phyloP scores from a whole-genome alignment of 495 filamentous ascomycete genomes.

The Penicillium manginii region DNA sequence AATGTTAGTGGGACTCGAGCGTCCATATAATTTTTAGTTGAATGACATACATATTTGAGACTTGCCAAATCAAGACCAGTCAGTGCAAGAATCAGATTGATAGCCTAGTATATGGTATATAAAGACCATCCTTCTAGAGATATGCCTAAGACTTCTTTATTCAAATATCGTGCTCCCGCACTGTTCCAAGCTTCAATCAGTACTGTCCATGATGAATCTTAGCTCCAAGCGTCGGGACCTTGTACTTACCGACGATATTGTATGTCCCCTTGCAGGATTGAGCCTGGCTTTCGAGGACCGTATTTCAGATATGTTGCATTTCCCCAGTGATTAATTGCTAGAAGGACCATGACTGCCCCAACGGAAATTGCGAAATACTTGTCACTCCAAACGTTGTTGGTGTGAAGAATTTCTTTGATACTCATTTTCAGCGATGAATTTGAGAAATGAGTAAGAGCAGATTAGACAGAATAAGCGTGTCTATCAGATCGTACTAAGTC shows the following conservation, averaged over 20 bases:
- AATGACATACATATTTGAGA: constrained; percentile 6
- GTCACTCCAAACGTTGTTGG: constrained; percentile 12
- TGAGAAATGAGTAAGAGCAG: background rate
- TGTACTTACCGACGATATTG: constrained; percentile 7
- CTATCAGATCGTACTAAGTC: background rate
- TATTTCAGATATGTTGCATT: constrained; percentile 3
- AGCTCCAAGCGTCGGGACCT: background rate
- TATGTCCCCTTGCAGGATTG: background rate
- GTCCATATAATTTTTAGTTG: background rate
- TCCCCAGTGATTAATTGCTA: constrained; percentile 9
- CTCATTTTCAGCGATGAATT: background rate
- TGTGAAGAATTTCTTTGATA: background rate
- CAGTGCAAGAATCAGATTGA: constrained; percentile 55
- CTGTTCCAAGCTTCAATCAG: too few species aligned
- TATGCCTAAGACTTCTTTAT: constrained; percentile 1
- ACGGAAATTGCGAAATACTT: constrained; percentile 19
- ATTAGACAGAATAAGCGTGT: background rate
- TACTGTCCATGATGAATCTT: too few species aligned
- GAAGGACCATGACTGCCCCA: constrained; percentile 10
- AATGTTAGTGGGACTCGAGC: background rate
- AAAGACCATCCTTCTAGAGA: constrained; percentile 5
- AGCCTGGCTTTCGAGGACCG: background rate
- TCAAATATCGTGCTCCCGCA: background rate
- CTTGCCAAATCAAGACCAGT: constrained; percentile 23
- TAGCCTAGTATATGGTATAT: constrained; percentile 39